Evolutionary conservation across 1,284 basidiomycete species (phyloP).

Genomic region (Trametes sp.): DNA sequence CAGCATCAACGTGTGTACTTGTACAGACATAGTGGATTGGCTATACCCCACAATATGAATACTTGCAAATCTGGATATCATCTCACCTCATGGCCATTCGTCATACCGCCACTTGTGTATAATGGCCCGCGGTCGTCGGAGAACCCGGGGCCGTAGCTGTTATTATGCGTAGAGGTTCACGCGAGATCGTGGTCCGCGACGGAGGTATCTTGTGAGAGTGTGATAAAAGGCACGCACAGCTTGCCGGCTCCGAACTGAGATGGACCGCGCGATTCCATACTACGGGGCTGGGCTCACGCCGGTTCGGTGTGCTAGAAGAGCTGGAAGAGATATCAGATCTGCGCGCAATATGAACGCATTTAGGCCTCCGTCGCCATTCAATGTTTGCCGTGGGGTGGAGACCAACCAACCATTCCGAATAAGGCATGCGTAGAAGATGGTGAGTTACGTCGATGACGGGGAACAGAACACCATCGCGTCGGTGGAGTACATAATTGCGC

Average conservation of each 20-base stretch:
- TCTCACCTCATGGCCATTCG: not conserved
- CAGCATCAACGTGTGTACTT: slow-evolving; percentile 27
- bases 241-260: slow-evolving; percentile 2
- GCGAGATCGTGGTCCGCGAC: not conserved
- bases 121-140: not conserved
- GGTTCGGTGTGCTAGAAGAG: not conserved
- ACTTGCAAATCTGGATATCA: slow-evolving; percentile 1
- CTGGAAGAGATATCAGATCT: not conserved
- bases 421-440: slow-evolving; percentile 5
- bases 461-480: not conserved
- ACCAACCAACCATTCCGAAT: not conserved
- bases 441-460: not conserved
- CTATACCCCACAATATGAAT: slow-evolving; percentile 12
- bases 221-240: too few species aligned
- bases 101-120: not conserved
- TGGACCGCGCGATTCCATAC: not conserved
- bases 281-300: not conserved
- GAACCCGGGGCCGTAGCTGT: not conserved
- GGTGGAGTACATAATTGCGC: not conserved
- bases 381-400: not conserved
- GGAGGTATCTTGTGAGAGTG: not conserved
- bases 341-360: slow-evolving; percentile 2
- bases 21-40: slow-evolving; percentile 14
- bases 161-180: not conserved
- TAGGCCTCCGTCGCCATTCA: not conserved